Conservation (phyloP, 306 rosid species). For the Lotus japonicus region DNA sequence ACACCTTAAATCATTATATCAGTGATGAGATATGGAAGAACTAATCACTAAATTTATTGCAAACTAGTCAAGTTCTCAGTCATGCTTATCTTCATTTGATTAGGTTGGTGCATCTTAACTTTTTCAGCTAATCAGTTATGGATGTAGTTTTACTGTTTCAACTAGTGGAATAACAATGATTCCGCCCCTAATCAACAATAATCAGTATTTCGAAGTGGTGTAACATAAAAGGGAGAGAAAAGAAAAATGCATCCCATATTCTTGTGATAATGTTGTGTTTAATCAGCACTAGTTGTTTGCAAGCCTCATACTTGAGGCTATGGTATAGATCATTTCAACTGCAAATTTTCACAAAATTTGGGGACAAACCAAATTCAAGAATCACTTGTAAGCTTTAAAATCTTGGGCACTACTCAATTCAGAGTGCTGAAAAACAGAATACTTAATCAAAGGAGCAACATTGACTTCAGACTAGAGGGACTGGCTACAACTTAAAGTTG, state of each 20-base stretch:
- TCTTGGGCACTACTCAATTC: neutral
- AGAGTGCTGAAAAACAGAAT: neutral
- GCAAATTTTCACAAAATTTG: neutral
- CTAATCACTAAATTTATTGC: neutral
- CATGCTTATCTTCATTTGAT: neutral
- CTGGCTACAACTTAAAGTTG: constrained; percentile 3
- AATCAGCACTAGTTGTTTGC: no score
- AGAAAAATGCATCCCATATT: no score
- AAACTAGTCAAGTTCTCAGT: neutral
- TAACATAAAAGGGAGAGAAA: no score
- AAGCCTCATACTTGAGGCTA: no score
- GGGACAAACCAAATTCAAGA: neutral
- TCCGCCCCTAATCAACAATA: no score
- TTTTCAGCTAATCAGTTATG: neutral
- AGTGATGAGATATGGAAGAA: neutral
- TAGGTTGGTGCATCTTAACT: neutral
- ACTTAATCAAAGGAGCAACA: no score
- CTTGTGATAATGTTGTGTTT: no score
- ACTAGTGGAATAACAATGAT: neutral
- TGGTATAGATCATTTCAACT: neutral
- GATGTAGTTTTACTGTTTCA: neutral
- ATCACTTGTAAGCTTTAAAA: neutral
- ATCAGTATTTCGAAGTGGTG: no score
- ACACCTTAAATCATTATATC: neutral
- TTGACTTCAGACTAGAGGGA: no score